Evolutionary conservation across 148 eudicot genomes (phyloP).

Genomic region (Amaranthus palmeri): DNA sequence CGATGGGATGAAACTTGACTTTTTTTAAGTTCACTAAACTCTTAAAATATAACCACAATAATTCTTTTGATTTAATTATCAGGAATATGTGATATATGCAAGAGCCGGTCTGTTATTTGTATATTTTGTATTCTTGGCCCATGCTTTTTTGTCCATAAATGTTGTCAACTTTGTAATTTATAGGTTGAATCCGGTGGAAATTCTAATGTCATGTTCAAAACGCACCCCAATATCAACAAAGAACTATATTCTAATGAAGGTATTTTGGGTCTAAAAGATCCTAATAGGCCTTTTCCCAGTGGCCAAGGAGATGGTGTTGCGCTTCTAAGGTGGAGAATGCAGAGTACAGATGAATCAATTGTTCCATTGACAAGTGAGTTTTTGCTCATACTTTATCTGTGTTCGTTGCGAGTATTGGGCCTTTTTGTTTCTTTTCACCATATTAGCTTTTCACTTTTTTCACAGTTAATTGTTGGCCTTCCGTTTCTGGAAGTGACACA

Average conservation of each 20-base stretch:
- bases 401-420: background rate
- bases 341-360: slow-evolving; percentile 65
- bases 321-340: slow-evolving; percentile 85
- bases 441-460: background rate
- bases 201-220: slow-evolving; percentile 65
- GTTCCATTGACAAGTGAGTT: slow-evolving; percentile 80
- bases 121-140: too few relatives aligned
- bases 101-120: too few relatives aligned
- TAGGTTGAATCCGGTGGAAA: slow-evolving; percentile 74
- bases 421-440: background rate
- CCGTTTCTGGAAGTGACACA: slow-evolving; percentile 79
- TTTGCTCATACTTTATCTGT: background rate
- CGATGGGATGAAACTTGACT: too few relatives aligned
- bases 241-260: slow-evolving; percentile 65
- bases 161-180: background rate
- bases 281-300: slow-evolving; percentile 70
- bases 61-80: too few relatives aligned
- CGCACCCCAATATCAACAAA: slow-evolving; percentile 90
- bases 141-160: too few relatives aligned
- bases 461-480: slow-evolving; percentile 92
- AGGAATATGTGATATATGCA: too few relatives aligned
- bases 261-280: slow-evolving; percentile 80
- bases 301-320: slow-evolving; percentile 88
- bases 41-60: too few relatives aligned
- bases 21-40: too few relatives aligned